Percentiles rank a stretch among this genome's conserved stretches.
These are phyloP conservation scores for Pecoramyces ruminantium DNA, from an alignment of 192 early-diverging fungal species.

Conservation along the genomic window DNA sequence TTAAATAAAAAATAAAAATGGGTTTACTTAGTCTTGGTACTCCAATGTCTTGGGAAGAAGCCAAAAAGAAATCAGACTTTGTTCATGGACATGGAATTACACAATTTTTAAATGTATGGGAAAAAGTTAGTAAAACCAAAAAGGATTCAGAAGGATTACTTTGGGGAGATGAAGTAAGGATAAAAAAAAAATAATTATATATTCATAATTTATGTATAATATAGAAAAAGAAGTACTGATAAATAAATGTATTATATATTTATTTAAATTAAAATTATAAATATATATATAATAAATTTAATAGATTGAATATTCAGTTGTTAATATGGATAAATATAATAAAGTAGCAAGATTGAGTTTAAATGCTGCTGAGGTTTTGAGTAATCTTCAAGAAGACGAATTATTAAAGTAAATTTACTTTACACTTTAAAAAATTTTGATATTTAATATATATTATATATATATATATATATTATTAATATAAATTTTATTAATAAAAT, in stretches of 20 bases:
- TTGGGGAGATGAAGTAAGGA: constrained; percentile 90
- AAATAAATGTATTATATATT: too few species aligned
- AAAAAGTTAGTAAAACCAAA: constrained; percentile 56
- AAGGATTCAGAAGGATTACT: constrained; percentile 50
- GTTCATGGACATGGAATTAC: constrained; percentile 81
- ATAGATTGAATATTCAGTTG: constrained; percentile 86
- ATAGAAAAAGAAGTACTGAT: not conserved
- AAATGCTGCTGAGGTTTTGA: constrained; percentile 61
- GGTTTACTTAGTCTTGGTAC: constrained; percentile 87
- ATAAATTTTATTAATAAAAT: too few species aligned
- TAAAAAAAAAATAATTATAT: not conserved
- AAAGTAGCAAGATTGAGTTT: constrained; percentile 56
- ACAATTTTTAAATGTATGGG: constrained; percentile 83
- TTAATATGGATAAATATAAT: constrained; percentile 55
- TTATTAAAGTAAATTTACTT: constrained; percentile 5
- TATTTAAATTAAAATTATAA: not conserved
- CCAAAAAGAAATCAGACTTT: constrained; percentile 63
- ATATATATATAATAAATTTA: not conserved
- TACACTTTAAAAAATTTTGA: too few species aligned
- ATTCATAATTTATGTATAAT: too few species aligned
- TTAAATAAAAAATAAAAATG: constrained; percentile 27
- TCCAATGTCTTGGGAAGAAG: constrained; percentile 83
- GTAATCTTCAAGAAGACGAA: constrained; percentile 56
- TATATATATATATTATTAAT: too few species aligned
- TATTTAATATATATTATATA: too few species aligned